Conservation (phyloP, 2,329 filamentous ascomycete genomes). For the Neopestalotiopsis clavispora region DNA sequence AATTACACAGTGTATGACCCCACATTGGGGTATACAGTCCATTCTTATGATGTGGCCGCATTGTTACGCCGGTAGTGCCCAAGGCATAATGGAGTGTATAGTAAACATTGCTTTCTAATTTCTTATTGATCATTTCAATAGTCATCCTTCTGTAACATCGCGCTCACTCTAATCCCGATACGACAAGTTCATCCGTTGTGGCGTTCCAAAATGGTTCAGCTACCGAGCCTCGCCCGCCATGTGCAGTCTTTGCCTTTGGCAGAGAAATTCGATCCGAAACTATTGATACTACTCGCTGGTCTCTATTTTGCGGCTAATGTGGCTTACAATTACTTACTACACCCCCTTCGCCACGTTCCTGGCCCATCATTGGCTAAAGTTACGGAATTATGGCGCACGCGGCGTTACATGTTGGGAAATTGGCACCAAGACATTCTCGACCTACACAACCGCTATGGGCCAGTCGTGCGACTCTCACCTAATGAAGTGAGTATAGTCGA, state of each 20-base stretch:
- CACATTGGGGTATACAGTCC: neutral
- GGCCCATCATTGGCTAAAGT: neutral
- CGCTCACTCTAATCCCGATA: neutral
- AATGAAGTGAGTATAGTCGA: slow-evolving; percentile 3
- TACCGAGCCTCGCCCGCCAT: neutral
- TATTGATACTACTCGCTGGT: neutral
- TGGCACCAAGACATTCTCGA: slow-evolving; percentile 6
- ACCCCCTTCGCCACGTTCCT: neutral
- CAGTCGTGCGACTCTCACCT: neutral
- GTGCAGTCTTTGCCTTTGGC: neutral
- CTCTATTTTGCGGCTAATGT: neutral
- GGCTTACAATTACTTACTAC: neutral
- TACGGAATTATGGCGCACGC: neutral
- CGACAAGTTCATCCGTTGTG: neutral
- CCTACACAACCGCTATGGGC: neutral
- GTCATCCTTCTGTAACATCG: neutral
- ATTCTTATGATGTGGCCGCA: neutral
- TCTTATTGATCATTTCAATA: neutral
- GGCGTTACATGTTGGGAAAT: neutral
- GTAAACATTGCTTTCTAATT: neutral
- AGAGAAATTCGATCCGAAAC: neutral
- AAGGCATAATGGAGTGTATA: neutral
- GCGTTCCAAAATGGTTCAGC: neutral
- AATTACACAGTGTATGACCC: neutral
- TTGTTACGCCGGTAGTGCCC: neutral